phyloP scores from a whole-genome alignment of 208 protist genomes.

The Acanthamoeba lenticulata region DNA sequence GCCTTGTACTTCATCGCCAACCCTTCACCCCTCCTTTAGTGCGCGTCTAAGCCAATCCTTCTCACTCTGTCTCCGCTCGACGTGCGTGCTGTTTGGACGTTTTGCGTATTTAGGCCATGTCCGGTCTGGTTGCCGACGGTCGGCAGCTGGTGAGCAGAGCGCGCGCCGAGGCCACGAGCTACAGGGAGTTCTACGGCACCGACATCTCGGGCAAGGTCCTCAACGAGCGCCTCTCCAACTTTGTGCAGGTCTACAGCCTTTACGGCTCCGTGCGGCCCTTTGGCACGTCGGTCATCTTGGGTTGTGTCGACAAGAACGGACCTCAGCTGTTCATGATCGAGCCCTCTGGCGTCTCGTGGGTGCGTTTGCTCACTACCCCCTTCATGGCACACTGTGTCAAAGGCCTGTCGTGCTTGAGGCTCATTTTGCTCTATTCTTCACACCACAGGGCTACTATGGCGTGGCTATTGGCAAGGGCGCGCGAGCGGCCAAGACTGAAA shows the following conservation, averaged over 20 bases:
- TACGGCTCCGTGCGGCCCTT: constrained; percentile 96
- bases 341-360: constrained; percentile 92
- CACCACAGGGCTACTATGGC: constrained; percentile 95
- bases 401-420: too few relatives aligned
- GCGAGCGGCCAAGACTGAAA: constrained; percentile 97
- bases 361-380: background rate
- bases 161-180: constrained; percentile 93
- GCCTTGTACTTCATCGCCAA: constrained; percentile 88
- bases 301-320: constrained; percentile 92
- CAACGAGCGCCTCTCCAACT: constrained; percentile 82
- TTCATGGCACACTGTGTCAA: background rate
- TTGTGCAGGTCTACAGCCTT: constrained; percentile 96
- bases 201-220: constrained; percentile 94
- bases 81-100: too few relatives aligned
- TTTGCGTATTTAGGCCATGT: constrained; percentile 86
- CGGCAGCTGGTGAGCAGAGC: constrained; percentile 94
- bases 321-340: constrained; percentile 97
- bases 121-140: constrained; percentile 96
- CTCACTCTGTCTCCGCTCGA: constrained; percentile 69
- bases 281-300: constrained; percentile 95
- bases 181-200: constrained; percentile 92
- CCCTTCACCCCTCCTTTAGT: background rate
- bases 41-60: background rate
- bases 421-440: too few relatives aligned
- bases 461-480: constrained; percentile 98